A percentile compares a stretch with the other conserved stretches of the same genome.
Conservation (phyloP, 306 rosid genomes). For the Gillenia trifoliata region DNA sequence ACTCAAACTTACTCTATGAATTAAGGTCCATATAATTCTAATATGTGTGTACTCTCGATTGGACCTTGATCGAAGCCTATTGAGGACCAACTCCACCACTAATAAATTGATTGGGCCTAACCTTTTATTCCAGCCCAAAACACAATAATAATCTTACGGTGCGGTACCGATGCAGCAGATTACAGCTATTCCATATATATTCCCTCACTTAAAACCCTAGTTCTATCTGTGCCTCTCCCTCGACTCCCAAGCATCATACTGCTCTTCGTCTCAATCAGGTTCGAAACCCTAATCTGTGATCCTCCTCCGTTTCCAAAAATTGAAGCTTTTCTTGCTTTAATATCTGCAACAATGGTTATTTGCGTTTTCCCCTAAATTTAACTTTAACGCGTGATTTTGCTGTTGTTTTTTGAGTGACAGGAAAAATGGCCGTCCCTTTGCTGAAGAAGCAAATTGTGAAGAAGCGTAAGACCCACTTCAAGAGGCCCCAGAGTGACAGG, state of each 20-base stretch:
- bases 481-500: slow-evolving; percentile 59
- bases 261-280: background rate
- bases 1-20: too few species aligned
- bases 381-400: background rate
- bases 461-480: slow-evolving; percentile 61
- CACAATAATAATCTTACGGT: background rate
- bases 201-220: slow-evolving; percentile 12
- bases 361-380: background rate
- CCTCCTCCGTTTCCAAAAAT: too few species aligned
- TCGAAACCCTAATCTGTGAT: background rate
- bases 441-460: slow-evolving; percentile 56
- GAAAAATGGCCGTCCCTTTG: slow-evolving; percentile 57
- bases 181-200: background rate
- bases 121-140: background rate
- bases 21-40: too few species aligned
- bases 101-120: background rate
- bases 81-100: background rate
- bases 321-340: background rate
- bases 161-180: background rate
- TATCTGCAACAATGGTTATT: background rate
- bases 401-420: slow-evolving; percentile 12
- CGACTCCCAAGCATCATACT: background rate
- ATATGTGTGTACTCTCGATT: too few species aligned
- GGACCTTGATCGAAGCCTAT: too few species aligned
- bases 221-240: background rate